These are phyloP conservation scores for Malania oleifera DNA, from an alignment of 164 flowering plant genomes.

Conservation along the genomic window DNA sequence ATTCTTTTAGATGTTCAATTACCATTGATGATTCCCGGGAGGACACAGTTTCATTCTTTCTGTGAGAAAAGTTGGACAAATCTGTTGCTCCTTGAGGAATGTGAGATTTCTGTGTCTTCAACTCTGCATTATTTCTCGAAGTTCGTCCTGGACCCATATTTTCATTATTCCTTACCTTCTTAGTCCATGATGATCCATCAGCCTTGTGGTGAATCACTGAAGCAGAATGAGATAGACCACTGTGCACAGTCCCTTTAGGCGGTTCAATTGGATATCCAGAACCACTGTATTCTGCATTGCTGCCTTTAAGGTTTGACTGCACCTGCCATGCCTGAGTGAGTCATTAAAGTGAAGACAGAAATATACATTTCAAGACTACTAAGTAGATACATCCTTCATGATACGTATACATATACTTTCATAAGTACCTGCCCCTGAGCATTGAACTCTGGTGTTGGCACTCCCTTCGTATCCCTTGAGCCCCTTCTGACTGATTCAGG, in stretches of 20 bases:
- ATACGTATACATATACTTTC: slow-evolving; percentile 9
- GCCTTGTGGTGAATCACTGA: slow-evolving; percentile 39
- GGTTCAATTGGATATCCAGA: slow-evolving; percentile 31
- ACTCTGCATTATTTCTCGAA: slow-evolving; percentile 14
- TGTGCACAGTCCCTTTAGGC: slow-evolving; percentile 19
- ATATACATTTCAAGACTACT: neutral
- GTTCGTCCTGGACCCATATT: neutral
- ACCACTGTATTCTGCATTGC: slow-evolving; percentile 21
- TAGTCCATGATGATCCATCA: slow-evolving; percentile 19
- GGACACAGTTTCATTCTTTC: slow-evolving; percentile 15
- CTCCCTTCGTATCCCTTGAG: slow-evolving; percentile 27
- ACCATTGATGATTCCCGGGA: slow-evolving; percentile 22
- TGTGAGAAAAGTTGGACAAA: slow-evolving; percentile 12
- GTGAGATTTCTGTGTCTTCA: slow-evolving; percentile 22
- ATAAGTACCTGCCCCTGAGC: slow-evolving; percentile 21
- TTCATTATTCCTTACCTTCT: slow-evolving; percentile 14
- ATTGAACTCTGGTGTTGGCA: slow-evolving; percentile 32
- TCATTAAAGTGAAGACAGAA: neutral
- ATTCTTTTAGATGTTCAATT: slow-evolving; percentile 5
- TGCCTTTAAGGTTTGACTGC: slow-evolving; percentile 20
- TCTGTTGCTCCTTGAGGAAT: slow-evolving; percentile 11
- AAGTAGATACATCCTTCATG: no score
- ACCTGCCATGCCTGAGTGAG: slow-evolving; percentile 20
- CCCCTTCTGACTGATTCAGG: slow-evolving; percentile 39
- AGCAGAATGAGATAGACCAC: slow-evolving; percentile 26